Conservation (phyloP, 495 filamentous ascomycete genomes). For the Penicillium malachiteum region DNA sequence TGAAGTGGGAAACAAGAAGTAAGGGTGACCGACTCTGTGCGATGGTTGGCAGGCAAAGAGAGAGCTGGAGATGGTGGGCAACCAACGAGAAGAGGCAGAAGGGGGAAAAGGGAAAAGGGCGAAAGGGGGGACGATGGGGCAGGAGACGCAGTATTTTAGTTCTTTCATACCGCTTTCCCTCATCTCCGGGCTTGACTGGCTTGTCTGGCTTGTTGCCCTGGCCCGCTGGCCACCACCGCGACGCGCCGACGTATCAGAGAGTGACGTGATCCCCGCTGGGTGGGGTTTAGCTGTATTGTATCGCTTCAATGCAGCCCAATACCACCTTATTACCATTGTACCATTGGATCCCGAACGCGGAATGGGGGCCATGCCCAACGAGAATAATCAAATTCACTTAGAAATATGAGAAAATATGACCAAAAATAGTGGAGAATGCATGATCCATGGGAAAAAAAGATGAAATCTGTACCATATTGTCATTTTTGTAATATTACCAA, state of each 20-base stretch:
- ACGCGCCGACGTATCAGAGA: constrained; percentile 13
- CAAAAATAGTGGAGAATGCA: too few relatives aligned
- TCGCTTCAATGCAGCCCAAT: not conserved
- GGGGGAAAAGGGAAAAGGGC: constrained; percentile 37
- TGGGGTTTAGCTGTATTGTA: not conserved
- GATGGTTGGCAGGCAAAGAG: constrained; percentile 30
- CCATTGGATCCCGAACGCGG: not conserved
- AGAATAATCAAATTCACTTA: not conserved
- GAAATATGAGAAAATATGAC: too few relatives aligned
- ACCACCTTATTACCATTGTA: not conserved
- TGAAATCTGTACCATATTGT: not conserved
- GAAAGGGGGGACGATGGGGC: constrained; percentile 46
- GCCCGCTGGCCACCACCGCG: too few relatives aligned
- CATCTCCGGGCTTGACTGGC: constrained; percentile 13
- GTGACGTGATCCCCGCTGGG: not conserved
- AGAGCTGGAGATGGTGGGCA: constrained; percentile 33
- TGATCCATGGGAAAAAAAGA: not conserved
- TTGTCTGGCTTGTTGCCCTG: not conserved
- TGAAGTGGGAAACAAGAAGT: constrained; percentile 15
- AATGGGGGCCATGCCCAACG: not conserved
- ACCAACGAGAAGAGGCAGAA: constrained; percentile 51
- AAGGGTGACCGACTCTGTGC: constrained; percentile 26
- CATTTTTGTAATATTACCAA: too few relatives aligned
- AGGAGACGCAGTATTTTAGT: constrained; percentile 42
- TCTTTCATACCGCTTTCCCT: constrained; percentile 1